Conservation (phyloP, 257 asterid genomes). For the Solanum pinnatisectum region DNA sequence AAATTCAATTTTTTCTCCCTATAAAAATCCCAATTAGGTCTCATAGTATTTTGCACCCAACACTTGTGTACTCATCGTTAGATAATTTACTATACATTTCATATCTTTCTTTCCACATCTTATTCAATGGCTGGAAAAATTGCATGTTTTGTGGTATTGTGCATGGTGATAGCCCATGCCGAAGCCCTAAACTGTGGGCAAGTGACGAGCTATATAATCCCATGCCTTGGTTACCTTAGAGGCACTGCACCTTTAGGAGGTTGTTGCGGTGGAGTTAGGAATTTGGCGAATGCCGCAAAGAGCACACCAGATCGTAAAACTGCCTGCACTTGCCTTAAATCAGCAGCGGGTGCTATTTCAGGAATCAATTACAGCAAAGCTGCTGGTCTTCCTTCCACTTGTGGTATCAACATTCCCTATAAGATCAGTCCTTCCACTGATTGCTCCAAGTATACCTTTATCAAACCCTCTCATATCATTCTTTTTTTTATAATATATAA, state of each 20-base stretch:
- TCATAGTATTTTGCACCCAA: background rate
- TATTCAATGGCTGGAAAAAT: background rate
- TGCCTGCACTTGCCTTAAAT: conserved; percentile 31
- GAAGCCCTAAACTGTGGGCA: conserved; percentile 24
- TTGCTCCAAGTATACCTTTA: conserved; percentile 36
- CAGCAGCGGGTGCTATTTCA: background rate
- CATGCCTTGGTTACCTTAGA: conserved; percentile 33
- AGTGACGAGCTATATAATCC: conserved; percentile 4
- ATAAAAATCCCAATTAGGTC: background rate
- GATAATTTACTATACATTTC: background rate
- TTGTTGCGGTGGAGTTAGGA: conserved; percentile 36
- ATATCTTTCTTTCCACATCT: background rate
- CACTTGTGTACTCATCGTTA: background rate
- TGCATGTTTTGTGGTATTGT: background rate
- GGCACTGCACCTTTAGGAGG: conserved; percentile 6
- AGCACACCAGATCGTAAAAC: conserved; percentile 27
- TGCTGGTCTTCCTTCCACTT: conserved; percentile 34
- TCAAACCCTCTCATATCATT: background rate
- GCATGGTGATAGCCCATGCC: conserved; percentile 10
- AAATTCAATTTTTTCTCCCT: background rate
- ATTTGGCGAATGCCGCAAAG: conserved; percentile 15
- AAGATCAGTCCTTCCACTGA: conserved; percentile 43
- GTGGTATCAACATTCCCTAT: conserved; percentile 47
- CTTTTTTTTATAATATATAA: no score
- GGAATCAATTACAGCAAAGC: conserved; percentile 19